Evolutionary conservation across 208 protist genomes (phyloP).

Genomic region (Crithidia brevicula): DNA sequence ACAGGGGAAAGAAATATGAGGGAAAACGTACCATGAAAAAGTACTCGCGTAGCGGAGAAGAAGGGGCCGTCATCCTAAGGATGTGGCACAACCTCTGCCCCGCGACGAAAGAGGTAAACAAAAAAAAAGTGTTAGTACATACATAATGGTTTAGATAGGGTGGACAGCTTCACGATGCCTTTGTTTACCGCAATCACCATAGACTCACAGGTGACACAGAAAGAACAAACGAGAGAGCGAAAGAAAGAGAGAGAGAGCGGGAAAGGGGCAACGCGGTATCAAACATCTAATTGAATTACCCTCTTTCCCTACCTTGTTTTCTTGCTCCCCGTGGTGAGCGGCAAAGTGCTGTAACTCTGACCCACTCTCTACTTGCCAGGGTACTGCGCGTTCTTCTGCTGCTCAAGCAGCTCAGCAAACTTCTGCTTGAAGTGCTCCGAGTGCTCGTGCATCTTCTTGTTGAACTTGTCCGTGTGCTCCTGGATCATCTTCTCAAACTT

Average conservation of each 20-base stretch:
- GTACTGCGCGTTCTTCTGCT: conserved; percentile 93
- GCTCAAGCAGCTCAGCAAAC: conserved; percentile 89
- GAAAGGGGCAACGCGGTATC: no score
- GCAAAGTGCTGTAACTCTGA: no score
- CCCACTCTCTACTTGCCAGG: conserved; percentile 70
- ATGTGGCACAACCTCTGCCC: no score
- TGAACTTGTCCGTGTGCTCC: conserved; percentile 94
- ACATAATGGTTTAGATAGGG: no score
- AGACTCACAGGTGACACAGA: no score
- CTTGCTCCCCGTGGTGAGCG: background rate
- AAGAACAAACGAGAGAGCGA: no score
- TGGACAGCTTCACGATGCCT: no score
- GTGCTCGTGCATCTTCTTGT: conserved; percentile 93
- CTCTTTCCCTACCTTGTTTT: background rate
- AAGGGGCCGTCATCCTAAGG: no score
- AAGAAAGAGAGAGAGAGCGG: no score
- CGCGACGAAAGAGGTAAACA: background rate
- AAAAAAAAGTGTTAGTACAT: no score
- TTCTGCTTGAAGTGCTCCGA: conserved; percentile 93
- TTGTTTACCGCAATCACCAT: no score
- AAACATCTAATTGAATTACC: no score
- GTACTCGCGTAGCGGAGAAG: background rate
- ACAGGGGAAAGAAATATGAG: background rate
- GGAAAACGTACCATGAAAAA: background rate
- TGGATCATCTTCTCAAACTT: conserved; percentile 94